These are phyloP conservation scores for Coemansia sp. DNA, from an alignment of 192 early-diverging fungal species.

Conservation along the genomic window DNA sequence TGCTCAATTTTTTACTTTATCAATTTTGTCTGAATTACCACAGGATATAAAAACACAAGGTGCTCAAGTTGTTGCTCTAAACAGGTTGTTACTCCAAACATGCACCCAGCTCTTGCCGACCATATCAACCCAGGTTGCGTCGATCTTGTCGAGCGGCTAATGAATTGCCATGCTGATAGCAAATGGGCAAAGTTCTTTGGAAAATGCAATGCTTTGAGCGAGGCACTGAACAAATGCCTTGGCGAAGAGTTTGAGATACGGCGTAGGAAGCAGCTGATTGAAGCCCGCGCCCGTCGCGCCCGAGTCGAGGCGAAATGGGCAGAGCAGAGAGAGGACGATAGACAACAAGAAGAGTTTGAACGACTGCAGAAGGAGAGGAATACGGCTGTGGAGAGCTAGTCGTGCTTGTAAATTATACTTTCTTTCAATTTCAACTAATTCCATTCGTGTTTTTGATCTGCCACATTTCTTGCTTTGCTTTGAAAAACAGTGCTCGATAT, in stretches of 20 bases:
- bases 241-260: conserved; percentile 46
- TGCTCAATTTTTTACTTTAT: not conserved
- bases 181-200: conserved; percentile 51
- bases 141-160: conserved; percentile 40
- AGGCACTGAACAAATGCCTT: conserved; percentile 51
- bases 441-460: too few relatives aligned
- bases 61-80: too few relatives aligned
- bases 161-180: conserved; percentile 47
- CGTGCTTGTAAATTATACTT: too few relatives aligned
- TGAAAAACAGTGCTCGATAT: too few relatives aligned
- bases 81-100: not conserved
- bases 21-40: too few relatives aligned
- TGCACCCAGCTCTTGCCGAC: conserved; percentile 53
- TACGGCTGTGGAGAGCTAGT: not conserved
- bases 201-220: conserved; percentile 55
- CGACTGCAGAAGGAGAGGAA: conserved; percentile 7
- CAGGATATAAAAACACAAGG: too few relatives aligned
- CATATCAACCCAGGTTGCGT: conserved; percentile 52
- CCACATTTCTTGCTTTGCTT: too few relatives aligned
- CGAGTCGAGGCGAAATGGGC: conserved; percentile 26
- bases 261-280: conserved; percentile 45
- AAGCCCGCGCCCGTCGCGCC: conserved; percentile 38
- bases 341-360: conserved; percentile 37
- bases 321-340: conserved; percentile 32
- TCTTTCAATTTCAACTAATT: too few relatives aligned